Conservation (phyloP, 345 rosid genomes). For the Rhizophora apiculata region DNA sequence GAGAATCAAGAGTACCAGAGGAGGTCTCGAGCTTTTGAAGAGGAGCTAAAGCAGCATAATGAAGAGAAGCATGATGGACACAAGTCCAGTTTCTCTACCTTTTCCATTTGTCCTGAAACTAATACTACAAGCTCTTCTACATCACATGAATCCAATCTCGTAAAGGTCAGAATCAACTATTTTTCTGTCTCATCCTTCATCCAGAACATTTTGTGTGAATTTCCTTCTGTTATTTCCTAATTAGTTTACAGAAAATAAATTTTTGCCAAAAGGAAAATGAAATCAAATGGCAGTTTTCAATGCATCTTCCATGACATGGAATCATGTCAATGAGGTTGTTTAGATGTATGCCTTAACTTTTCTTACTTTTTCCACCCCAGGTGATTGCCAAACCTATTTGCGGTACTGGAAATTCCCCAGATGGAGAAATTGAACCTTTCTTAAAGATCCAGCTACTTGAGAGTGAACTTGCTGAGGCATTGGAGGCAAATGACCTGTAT, state of each 20-base stretch:
- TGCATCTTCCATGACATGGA: background rate
- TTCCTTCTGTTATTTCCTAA: background rate
- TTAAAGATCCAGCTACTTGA: constrained; percentile 47
- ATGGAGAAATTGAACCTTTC: constrained; percentile 22
- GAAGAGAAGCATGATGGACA: constrained; percentile 16
- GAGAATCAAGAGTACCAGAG: constrained; percentile 43
- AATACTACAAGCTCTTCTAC: background rate
- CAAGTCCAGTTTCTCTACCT: constrained; percentile 6
- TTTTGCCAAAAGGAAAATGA: background rate
- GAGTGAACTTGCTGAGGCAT: constrained; percentile 50
- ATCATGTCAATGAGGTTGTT: background rate
- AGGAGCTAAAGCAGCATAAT: constrained; percentile 27
- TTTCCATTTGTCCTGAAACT: too few relatives aligned
- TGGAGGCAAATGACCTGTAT: constrained; percentile 53
- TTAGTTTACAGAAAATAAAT: background rate
- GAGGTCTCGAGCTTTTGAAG: constrained; percentile 34
- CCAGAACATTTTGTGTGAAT: too few relatives aligned
- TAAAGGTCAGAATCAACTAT: constrained; percentile 22
- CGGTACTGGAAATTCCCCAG: constrained; percentile 19
- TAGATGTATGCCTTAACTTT: background rate
- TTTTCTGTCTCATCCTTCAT: too few relatives aligned
- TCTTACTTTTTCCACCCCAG: constrained; percentile 24
- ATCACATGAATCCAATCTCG: constrained; percentile 16
- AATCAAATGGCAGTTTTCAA: background rate
- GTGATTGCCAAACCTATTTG: constrained; percentile 16